These are phyloP conservation scores for Inga laurina DNA, from an alignment of 306 rosid genomes.

Conservation along the genomic window DNA sequence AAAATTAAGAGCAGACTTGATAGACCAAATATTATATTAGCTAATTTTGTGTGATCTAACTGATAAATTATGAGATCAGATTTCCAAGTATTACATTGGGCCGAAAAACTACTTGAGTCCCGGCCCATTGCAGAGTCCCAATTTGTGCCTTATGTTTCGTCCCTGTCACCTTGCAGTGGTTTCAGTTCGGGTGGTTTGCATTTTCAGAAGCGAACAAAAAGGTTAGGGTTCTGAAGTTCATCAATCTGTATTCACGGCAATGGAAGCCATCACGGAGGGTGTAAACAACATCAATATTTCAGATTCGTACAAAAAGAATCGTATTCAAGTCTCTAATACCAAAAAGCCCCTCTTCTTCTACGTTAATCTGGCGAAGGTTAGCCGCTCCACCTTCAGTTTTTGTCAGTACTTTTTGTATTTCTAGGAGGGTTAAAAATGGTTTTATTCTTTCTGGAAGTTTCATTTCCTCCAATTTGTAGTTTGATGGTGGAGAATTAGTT, in stretches of 20 bases:
- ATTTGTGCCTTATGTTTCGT: background rate
- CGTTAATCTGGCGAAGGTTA: conserved; percentile 75
- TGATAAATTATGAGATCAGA: no score
- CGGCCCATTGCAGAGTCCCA: background rate
- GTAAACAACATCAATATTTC: conserved; percentile 53
- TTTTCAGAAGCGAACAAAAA: background rate
- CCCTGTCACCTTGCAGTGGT: background rate
- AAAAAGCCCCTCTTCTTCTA: conserved; percentile 79
- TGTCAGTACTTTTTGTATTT: background rate
- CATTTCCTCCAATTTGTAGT: background rate
- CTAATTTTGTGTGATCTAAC: no score
- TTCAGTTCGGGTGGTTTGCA: background rate
- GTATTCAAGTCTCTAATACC: conserved; percentile 78
- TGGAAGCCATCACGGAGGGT: conserved; percentile 63
- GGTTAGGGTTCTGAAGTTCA: background rate
- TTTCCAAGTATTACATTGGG: background rate
- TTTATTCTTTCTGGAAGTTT: background rate
- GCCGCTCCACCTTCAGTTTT: background rate
- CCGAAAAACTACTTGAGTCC: background rate
- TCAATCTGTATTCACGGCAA: conserved; percentile 17
- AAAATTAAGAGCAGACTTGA: no score
- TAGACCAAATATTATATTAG: no score
- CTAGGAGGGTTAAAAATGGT: background rate
- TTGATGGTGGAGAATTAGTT: background rate
- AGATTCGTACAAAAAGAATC: conserved; percentile 64